Base-by-base conservation (phyloP, 345 rosid species). In the Kandelia obovata region DNA sequence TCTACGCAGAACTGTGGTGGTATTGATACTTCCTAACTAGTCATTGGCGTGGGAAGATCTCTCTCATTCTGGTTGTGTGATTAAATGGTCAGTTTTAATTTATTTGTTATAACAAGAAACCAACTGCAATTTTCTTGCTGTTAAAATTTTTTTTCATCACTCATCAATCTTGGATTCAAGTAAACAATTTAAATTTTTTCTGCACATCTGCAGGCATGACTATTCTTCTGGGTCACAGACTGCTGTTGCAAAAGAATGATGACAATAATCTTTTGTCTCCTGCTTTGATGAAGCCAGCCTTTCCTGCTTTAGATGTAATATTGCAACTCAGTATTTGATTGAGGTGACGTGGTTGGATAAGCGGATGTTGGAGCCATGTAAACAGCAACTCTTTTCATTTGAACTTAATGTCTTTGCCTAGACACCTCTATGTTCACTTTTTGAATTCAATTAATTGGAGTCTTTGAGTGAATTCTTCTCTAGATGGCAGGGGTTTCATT, bases 191-290 rank as follows among this genome's bases (percentile, higher is more conserved):
- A 58, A 58, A 47, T 0, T 10, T 1, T 2, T 8, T 27, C 52
- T 37, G 39, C 53, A 52, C 39, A n/a, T 73, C 37, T 65, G 46
- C 88, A 92, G 98, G 88, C 82, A 85, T 30, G 96, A 92, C 75
- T 88, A 83, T 73, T 80, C 35, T 49, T 30, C 90, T 3, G 84
- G 79, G 74, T 67, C 65, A 27, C 80, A 87, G 62, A 73, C 74
- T 5, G 89, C 80, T 58, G 58, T 76, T 53, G 88, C 76, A 59
- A 66, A 83, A 60, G 89, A 85, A 83, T 83, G 77, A 89, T 68
- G 86, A 73, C 53, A 72, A 64, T 68, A 68, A 68, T 34, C 35
- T 64, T 59, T 61, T 62, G 35, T 61, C 17, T 37, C 55, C 26
- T n/a, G 16, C 25, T 47, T 35, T 4, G 21, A 35, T 28, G 66